Evolutionary conservation across 345 rosid genomes (phyloP).

Genomic region (Gossypium herbaceum): DNA sequence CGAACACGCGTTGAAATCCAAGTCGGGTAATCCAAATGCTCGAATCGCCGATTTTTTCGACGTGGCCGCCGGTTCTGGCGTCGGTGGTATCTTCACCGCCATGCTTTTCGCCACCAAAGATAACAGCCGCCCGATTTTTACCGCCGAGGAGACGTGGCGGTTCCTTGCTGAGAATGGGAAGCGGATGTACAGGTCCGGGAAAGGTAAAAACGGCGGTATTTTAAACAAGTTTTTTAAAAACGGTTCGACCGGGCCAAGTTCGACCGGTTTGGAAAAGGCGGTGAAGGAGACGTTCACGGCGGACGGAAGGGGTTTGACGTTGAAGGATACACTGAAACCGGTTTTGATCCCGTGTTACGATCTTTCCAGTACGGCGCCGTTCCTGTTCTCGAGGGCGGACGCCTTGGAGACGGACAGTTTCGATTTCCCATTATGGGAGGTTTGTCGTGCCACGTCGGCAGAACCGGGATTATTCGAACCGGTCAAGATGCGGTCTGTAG

Average conservation of each 20-base stretch:
- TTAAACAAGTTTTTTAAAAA: constrained; percentile 52
- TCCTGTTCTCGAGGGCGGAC: constrained; percentile 91
- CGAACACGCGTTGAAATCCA: constrained; percentile 68
- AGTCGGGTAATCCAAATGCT: constrained; percentile 87
- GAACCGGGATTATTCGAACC: constrained; percentile 83
- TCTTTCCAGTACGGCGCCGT: constrained; percentile 80
- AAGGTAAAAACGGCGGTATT: constrained; percentile 27
- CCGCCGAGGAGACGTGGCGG: constrained; percentile 92
- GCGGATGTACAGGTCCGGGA: constrained; percentile 46
- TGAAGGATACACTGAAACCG: constrained; percentile 88
- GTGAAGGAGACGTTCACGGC: constrained; percentile 68
- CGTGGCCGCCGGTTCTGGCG: constrained; percentile 85
- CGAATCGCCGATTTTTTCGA: constrained; percentile 89
- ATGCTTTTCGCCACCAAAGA: constrained; percentile 86
- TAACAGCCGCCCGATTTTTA: constrained; percentile 58
- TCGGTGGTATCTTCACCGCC: constrained; percentile 88
- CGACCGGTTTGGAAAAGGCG: constrained; percentile 52
- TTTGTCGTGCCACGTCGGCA: constrained; percentile 88
- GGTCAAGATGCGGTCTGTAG: constrained; percentile 57
- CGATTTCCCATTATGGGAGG: constrained; percentile 86
- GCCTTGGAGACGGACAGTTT: constrained; percentile 84
- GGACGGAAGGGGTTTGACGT: constrained; percentile 44
- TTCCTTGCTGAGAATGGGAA: constrained; percentile 68
- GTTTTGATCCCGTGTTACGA: constrained; percentile 90
- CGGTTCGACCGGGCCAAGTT: constrained; percentile 34